Evolutionary conservation across 2,329 filamentous ascomycete genomes (phyloP), one percentile per base, ranked within the genome.

Genomic region (Macrophomina phaseolina): DNA sequence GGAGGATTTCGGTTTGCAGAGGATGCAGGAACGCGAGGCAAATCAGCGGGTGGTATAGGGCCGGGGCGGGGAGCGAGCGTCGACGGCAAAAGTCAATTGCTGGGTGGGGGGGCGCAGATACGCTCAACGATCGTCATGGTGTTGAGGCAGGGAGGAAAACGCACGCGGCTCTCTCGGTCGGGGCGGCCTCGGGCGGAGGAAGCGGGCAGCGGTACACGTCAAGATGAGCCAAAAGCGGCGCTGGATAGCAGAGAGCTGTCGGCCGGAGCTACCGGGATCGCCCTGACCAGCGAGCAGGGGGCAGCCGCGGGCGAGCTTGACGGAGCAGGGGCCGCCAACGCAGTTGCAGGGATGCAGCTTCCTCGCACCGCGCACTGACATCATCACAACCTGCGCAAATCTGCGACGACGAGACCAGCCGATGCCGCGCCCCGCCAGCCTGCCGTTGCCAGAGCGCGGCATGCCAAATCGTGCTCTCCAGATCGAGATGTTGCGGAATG

Each of bases 111-210:
- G 58, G 32, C 9, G 45, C 30, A n/a, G 58, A 30, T 16, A 5
- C 9, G 42, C 42, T 48, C 48, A 32, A 40, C 61, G 49, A 53
- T 64, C 48, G 61, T 42, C 61, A 52, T 64, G 61, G 61, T 45
- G 61, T 64, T 64, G 61, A 64, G 48, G 48, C 8, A 7, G 18
- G 30, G 56, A 49, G 45, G 34, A 32, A 49, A 5, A 14, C 42
- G 6, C 9, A 28, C 32, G 51, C 51, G 51, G 51, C 51, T 55
- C 51, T 38, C 18, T 51, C 28, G 23, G 23, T 32, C 48, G 32
- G 51, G 30, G 32, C 51, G 51, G 51, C 16, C 16, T 55, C 51
- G 51, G 51, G 32, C 28, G 52, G 49, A 53, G 11, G 38, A 4
- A 6, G n/a, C n/a, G 16, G 36, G n/a, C 18, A 4, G n/a, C 36